Percentiles rank a stretch among this genome's conserved stretches.
Conservation (phyloP, 352 stramenopile genomes). For the Plasmopara halstedii region DNA sequence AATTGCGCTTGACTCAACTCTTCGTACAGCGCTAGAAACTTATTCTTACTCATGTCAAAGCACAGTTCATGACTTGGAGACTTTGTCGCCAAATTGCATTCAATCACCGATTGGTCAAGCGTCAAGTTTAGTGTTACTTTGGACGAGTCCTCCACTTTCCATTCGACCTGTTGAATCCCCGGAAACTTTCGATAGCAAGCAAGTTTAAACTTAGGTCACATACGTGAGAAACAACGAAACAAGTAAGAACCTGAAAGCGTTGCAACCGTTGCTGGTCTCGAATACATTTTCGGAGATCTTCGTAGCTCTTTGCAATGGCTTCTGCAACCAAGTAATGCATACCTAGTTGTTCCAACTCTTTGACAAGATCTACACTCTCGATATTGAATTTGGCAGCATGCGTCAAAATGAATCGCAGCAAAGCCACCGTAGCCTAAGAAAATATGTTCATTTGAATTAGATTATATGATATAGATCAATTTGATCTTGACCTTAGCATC, state of each 20-base stretch:
- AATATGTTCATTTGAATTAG: background rate
- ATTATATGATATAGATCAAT: background rate
- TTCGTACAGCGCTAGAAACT: conserved; percentile 29
- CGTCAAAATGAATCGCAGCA: conserved; percentile 41
- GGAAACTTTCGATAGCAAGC: too few relatives aligned
- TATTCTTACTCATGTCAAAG: conserved; percentile 18
- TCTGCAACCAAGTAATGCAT: conserved; percentile 12
- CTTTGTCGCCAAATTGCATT: conserved; percentile 11
- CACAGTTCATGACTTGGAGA: conserved; percentile 5
- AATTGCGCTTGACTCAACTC: conserved; percentile 27
- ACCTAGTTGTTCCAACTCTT: conserved; percentile 48
- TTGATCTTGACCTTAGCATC: conserved; percentile 19
- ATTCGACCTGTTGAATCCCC: conserved; percentile 21
- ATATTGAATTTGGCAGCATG: conserved; percentile 44
- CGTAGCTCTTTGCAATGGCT: conserved; percentile 27
- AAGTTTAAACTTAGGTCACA: too few relatives aligned
- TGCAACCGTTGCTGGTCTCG: conserved; percentile 24
- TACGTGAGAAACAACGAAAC: too few relatives aligned
- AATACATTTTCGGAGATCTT: conserved; percentile 15
- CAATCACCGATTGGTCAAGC: conserved; percentile 20
- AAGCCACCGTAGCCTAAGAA: conserved; percentile 19
- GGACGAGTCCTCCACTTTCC: conserved; percentile 9
- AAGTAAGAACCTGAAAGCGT: conserved; percentile 41
- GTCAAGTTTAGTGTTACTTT: conserved; percentile 22
- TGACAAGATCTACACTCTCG: conserved; percentile 21